Evolutionary conservation across 371 early-diverging fungal genomes (phyloP).

Genomic region (Chytridium lagenaria): DNA sequence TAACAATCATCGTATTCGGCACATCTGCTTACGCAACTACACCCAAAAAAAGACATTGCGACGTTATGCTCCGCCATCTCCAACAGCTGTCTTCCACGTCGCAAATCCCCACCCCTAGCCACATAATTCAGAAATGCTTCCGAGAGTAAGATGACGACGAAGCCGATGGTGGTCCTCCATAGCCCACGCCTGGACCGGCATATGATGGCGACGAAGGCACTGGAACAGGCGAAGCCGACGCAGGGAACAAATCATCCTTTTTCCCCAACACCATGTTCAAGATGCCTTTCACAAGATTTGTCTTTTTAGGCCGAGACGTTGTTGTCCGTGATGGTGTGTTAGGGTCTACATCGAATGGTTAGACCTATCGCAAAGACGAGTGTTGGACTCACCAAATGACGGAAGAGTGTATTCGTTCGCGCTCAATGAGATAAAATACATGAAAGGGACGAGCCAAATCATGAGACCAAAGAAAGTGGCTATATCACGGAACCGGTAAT

Average conservation of each 20-base stretch:
- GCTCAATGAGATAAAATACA: conserved; percentile 83
- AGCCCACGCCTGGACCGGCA: too few relatives aligned
- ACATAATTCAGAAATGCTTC: too few relatives aligned
- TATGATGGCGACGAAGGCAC: too few relatives aligned
- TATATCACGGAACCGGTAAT: conserved; percentile 74
- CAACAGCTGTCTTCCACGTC: too few relatives aligned
- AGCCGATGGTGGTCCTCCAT: too few relatives aligned
- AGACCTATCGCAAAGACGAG: background rate
- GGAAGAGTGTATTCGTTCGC: conserved; percentile 88
- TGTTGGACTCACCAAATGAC: conserved; percentile 54
- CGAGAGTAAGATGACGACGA: too few relatives aligned
- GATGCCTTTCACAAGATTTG: conserved; percentile 37
- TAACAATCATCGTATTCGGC: too few relatives aligned
- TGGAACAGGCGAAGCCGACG: conserved; percentile 10
- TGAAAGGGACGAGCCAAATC: conserved; percentile 87
- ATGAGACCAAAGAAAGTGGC: conserved; percentile 87
- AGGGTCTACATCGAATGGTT: background rate
- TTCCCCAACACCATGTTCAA: conserved; percentile 26
- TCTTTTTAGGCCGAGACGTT: conserved; percentile 20
- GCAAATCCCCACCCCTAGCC: too few relatives aligned
- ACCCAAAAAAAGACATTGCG: too few relatives aligned
- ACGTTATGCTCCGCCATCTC: too few relatives aligned
- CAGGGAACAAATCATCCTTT: conserved; percentile 36
- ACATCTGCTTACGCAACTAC: too few relatives aligned
- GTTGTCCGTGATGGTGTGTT: background rate